Base-by-base conservation (phyloP, 352 stramenopile genomes). In the Elongisporangium prolatum region DNA sequence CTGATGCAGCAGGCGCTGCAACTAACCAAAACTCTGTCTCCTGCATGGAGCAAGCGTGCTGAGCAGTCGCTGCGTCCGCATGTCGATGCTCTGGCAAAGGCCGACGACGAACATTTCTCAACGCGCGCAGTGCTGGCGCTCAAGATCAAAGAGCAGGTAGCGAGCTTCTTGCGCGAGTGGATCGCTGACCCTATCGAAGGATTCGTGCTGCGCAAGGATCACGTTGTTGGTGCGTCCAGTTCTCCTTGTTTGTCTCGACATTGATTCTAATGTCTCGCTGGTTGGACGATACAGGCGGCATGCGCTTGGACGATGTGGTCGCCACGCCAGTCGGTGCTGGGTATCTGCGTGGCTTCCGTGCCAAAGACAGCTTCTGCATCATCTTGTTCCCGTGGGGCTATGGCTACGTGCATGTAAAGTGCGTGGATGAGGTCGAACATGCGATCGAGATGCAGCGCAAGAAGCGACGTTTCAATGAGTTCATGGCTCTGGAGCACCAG, bases 331-430 rank as follows among this genome's bases (percentile, higher is more conserved):
- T 76, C 10, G 84, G 84, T 3, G 71, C 69, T 9, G 81, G 81
- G 0, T 86, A 87, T 49, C 56, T 93, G 50, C 81, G 81, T 28
- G 78, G 64, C 4, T 90, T 80, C 59, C 70, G 84, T 28, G 56
- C 22, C 1, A 65, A 82, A 0, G 80, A 93, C 57, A 50, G 63
- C 34, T 84, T 89, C 57, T 93, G 79, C 58, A 76, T 84, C 24
- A 67, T 93, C 4, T 38, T 89, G 47, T 93, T 77, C 61, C 80
- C 84, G 7, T 93, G 80, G 78, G 84, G 81, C 1, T 72, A 91
- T 21, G 84, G 80, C 21, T 91, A 86, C 63, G 64, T 93, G 25
- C 80, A 86, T 48, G 53, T 81, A 20, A 72, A 65, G n/a, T 61
- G 79, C 8, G 71, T 92, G 18, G 65, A 84, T 58, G 73, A 74